These are phyloP conservation scores for Gymnopilus dilepis DNA, from an alignment of 768 basidiomycete species.

Conservation along the genomic window DNA sequence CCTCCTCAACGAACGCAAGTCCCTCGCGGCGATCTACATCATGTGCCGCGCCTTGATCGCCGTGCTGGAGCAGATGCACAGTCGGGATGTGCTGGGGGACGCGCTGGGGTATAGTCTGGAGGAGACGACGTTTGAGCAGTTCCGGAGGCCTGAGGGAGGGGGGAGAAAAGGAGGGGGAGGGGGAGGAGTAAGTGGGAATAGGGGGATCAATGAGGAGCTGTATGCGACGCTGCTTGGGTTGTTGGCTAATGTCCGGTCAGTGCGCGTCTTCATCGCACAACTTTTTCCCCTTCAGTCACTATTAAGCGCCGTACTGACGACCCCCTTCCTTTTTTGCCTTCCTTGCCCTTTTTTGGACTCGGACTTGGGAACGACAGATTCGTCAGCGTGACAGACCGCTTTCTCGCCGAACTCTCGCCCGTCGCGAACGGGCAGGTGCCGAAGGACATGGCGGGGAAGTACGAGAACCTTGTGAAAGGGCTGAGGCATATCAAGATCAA, in stretches of 20 bases:
- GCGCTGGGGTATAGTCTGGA: slow-evolving; percentile 81
- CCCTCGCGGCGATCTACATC: slow-evolving; percentile 86
- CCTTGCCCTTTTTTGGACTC: too few species aligned
- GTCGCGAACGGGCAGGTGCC: slow-evolving; percentile 75
- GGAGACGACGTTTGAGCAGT: slow-evolving; percentile 87
- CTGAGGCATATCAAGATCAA: slow-evolving; percentile 85
- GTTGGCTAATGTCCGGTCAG: slow-evolving; percentile 80
- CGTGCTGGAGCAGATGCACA: slow-evolving; percentile 71
- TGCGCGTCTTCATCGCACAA: slow-evolving; percentile 12
- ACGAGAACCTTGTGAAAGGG: slow-evolving; percentile 84
- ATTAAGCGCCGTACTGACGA: too few species aligned
- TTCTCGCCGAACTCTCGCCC: slow-evolving; percentile 78
- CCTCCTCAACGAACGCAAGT: slow-evolving; percentile 66
- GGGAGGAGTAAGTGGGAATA: slow-evolving; percentile 71
- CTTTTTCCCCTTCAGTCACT: too few species aligned
- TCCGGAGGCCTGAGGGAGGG: slow-evolving; percentile 72
- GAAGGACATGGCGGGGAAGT: slow-evolving; percentile 81
- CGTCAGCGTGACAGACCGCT: slow-evolving; percentile 91
- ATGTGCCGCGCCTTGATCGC: slow-evolving; percentile 87
- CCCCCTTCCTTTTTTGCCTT: slow-evolving; percentile 2
- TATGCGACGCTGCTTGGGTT: slow-evolving; percentile 87
- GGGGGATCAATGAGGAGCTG: slow-evolving; percentile 80
- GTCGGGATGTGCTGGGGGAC: slow-evolving; percentile 81
- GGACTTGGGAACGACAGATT: too few species aligned
- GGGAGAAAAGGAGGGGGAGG: slow-evolving; percentile 69